These are phyloP conservation scores for Plasmodium blacklocki DNA, from an alignment of 169 alveolate genomes.

Conservation along the genomic window DNA sequence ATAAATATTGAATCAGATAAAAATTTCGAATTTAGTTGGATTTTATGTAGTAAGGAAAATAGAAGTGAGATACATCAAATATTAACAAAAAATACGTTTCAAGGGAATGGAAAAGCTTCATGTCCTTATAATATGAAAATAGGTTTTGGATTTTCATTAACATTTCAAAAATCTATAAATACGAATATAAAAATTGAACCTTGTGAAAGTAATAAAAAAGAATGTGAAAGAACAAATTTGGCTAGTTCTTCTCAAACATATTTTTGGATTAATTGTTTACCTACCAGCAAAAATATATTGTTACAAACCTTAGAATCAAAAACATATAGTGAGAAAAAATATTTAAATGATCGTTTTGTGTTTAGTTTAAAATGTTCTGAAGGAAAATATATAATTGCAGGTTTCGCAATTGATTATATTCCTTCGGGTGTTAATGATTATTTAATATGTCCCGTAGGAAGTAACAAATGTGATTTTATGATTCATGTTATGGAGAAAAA, in stretches of 20 bases:
- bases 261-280: constrained; percentile 72
- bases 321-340: constrained; percentile 27
- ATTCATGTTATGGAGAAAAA: constrained; percentile 30
- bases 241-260: constrained; percentile 30
- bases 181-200: constrained; percentile 42
- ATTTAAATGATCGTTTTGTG: constrained; percentile 23
- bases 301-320: constrained; percentile 53
- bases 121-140: constrained; percentile 73
- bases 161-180: constrained; percentile 26
- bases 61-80: constrained; percentile 53
- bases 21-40: constrained; percentile 76
- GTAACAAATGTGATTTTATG: constrained; percentile 49
- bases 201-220: constrained; percentile 44
- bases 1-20: constrained; percentile 56
- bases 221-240: constrained; percentile 3
- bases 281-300: constrained; percentile 17
- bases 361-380: constrained; percentile 50
- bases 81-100: constrained; percentile 6
- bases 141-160: constrained; percentile 71
- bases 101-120: constrained; percentile 21
- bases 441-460: constrained; percentile 65
- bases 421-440: constrained; percentile 38
- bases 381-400: constrained; percentile 68
- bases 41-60: constrained; percentile 61
- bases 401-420: constrained; percentile 71